Evolutionary conservation across 768 basidiomycete genomes (phyloP).

Genomic region (Trametes cingulata): DNA sequence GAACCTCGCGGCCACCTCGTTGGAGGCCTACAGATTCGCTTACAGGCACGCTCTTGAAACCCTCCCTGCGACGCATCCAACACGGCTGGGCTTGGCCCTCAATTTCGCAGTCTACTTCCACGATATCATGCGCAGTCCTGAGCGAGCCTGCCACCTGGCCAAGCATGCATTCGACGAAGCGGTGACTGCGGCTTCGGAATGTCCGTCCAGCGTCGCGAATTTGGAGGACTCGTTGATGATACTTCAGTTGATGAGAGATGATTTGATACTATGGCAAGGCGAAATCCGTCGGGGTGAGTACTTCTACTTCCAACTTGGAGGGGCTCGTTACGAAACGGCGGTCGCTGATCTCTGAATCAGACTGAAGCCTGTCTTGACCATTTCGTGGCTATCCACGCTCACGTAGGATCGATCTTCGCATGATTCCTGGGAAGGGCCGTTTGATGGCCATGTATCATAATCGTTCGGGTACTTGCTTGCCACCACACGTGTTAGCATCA

Average conservation of each 20-base stretch:
- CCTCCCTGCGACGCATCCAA: constrained; percentile 80
- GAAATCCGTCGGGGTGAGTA: constrained; percentile 47
- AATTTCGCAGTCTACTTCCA: constrained; percentile 97
- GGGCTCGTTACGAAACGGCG: too few species aligned
- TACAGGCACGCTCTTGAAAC: constrained; percentile 79
- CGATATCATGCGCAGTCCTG: constrained; percentile 82
- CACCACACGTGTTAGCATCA: not conserved
- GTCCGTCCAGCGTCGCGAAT: constrained; percentile 42
- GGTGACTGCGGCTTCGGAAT: constrained; percentile 42
- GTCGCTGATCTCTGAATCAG: too few species aligned
- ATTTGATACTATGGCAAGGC: constrained; percentile 81
- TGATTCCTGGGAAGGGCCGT: too few species aligned
- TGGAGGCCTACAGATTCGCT: constrained; percentile 83
- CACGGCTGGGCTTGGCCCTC: constrained; percentile 82
- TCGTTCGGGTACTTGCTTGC: too few species aligned
- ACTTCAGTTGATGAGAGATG: constrained; percentile 79
- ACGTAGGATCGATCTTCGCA: too few species aligned
- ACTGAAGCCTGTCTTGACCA: too few species aligned
- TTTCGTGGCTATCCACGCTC: too few species aligned
- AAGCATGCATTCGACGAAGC: constrained; percentile 94
- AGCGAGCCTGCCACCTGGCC: constrained; percentile 84
- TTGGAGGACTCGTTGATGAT: constrained; percentile 83
- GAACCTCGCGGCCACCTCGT: constrained; percentile 69
- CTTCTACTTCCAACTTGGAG: too few species aligned
- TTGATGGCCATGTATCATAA: too few species aligned